These are phyloP conservation scores for Aspergillus terreus DNA, from an alignment of 2,329 filamentous ascomycete species.

Conservation along the genomic window DNA sequence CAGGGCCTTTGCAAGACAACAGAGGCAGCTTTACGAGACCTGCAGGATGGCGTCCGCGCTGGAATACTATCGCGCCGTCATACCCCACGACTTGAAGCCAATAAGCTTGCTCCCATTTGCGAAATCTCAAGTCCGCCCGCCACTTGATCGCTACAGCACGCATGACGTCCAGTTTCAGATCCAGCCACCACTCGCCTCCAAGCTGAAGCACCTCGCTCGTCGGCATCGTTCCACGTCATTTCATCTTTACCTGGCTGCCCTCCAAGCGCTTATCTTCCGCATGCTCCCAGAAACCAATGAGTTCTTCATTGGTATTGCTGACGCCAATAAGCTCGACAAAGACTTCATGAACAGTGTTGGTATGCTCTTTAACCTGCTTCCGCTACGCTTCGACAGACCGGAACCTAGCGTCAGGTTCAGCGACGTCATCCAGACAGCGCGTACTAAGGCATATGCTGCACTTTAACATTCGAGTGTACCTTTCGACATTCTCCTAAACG, in stretches of 20 bases:
- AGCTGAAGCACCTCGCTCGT: background rate
- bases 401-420: constrained; percentile 2
- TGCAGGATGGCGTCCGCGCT: too few relatives aligned
- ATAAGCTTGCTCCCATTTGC: background rate
- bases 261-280: constrained; percentile 37
- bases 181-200: background rate
- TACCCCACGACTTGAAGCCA: too few relatives aligned
- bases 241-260: constrained; percentile 45
- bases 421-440: constrained; percentile 24
- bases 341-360: constrained; percentile 39
- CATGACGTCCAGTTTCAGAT: background rate
- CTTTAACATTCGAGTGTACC: constrained; percentile 36
- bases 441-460: constrained; percentile 31
- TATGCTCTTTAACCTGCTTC: constrained; percentile 48
- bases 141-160: constrained; percentile 36
- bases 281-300: constrained; percentile 38
- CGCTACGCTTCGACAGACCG: constrained; percentile 36
- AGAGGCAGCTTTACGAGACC: too few relatives aligned
- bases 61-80: too few relatives aligned
- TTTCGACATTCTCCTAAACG: too few relatives aligned
- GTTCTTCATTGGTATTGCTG: constrained; percentile 47
- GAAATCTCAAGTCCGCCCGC: background rate
- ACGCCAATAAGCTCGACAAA: constrained; percentile 39
- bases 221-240: constrained; percentile 28
- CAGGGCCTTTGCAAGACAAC: too few relatives aligned